Percentiles rank a stretch among this genome's conserved stretches.
Evolutionary conservation across 441 rosid species (phyloP).

Genomic region (Omphalea diandra): DNA sequence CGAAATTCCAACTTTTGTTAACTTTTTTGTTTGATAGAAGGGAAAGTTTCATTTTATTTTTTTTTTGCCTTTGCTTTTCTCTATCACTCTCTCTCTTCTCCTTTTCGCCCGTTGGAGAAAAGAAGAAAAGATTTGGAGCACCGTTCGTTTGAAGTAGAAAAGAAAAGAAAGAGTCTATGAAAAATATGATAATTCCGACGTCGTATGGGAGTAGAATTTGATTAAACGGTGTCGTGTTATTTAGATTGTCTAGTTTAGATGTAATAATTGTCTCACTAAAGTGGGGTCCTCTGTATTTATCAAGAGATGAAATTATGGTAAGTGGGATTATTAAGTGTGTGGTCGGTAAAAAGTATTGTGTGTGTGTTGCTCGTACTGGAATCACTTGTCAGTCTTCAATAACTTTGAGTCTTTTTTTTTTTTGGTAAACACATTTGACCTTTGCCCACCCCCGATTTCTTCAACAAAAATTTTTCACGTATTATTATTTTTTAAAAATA

Average conservation of each 20-base stretch:
- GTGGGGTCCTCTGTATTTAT: constrained; percentile 17
- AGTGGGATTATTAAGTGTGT: background rate
- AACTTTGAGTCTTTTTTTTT: too few species aligned
- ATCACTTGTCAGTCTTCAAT: too few species aligned
- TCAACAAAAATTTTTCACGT: too few species aligned
- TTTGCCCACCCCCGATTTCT: too few species aligned
- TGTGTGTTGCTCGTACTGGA: background rate
- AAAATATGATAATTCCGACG: too few species aligned
- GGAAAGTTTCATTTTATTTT: constrained; percentile 48
- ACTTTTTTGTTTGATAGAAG: constrained; percentile 50
- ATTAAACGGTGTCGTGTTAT: too few species aligned
- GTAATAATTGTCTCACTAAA: constrained; percentile 18
- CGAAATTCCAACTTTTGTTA: constrained; percentile 45
- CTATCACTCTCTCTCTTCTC: background rate
- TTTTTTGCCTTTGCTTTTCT: constrained; percentile 20
- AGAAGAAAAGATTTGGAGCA: constrained; percentile 17
- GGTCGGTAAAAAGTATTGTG: background rate
- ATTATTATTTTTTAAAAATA: too few species aligned
- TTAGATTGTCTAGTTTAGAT: too few species aligned
- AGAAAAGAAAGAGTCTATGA: background rate
- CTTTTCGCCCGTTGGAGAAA: constrained; percentile 28
- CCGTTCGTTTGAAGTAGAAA: constrained; percentile 21
- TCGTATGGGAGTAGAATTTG: background rate
- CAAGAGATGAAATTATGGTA: constrained; percentile 15
- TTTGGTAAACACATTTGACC: too few species aligned